Percentiles rank a stretch among this genome's conserved stretches.
Evolutionary conservation across 495 filamentous ascomycete genomes (phyloP).

Genomic region (Pseudoneurospora amorphoporcata): DNA sequence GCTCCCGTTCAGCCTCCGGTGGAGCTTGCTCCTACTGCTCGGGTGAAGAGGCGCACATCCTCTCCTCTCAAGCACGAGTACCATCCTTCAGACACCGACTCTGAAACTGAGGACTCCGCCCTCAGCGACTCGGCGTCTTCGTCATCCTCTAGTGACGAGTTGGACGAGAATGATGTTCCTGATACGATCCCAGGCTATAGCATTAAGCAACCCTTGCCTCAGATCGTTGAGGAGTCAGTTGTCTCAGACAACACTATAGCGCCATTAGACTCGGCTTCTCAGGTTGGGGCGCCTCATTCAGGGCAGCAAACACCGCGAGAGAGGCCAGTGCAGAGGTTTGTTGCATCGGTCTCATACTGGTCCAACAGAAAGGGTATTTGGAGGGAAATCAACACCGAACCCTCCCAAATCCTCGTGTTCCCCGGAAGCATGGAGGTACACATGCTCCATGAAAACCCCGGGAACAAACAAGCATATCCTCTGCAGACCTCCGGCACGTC

Average conservation of each 20-base stretch:
- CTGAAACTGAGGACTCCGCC: conserved; percentile 39
- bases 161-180: conserved; percentile 40
- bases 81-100: conserved; percentile 68
- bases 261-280: conserved; percentile 69
- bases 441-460: conserved; percentile 44
- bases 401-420: conserved; percentile 66
- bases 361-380: conserved; percentile 64
- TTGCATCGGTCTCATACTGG: conserved; percentile 80
- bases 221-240: conserved; percentile 15
- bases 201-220: conserved; percentile 24
- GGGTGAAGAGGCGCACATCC: conserved; percentile 61
- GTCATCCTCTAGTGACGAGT: conserved; percentile 39
- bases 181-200: conserved; percentile 40
- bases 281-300: conserved; percentile 46
- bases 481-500: conserved; percentile 27
- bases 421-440: conserved; percentile 83
- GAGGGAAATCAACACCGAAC: conserved; percentile 59
- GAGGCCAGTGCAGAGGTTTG: conserved; percentile 44
- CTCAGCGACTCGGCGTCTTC: conserved; percentile 33
- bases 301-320: conserved; percentile 35
- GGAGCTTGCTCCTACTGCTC: conserved; percentile 25
- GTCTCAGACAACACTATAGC: conserved; percentile 45
- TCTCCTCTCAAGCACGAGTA: conserved; percentile 98
- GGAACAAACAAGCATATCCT: conserved; percentile 27
- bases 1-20: conserved; percentile 40